Conservation (phyloP, 2,329 filamentous ascomycete species). For the Annulohypoxylon truncatum region DNA sequence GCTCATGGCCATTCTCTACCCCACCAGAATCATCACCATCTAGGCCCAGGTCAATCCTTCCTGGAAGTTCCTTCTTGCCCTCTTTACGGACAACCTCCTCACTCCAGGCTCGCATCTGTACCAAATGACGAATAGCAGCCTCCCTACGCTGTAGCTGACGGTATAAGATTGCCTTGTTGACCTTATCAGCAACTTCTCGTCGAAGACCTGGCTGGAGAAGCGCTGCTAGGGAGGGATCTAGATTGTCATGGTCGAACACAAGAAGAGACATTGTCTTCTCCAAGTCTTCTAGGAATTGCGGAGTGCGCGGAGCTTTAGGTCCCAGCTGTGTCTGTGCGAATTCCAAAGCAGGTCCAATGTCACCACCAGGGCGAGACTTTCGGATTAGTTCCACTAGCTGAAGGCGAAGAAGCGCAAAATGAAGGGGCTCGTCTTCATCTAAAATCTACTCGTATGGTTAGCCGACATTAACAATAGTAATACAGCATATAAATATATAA, state of each 20-base stretch:
- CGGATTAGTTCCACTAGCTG: slow-evolving; percentile 96
- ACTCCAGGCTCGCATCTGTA: slow-evolving; percentile 86
- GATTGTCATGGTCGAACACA: slow-evolving; percentile 84
- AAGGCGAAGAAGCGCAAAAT: slow-evolving; percentile 89
- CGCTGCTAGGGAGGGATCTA: slow-evolving; percentile 79
- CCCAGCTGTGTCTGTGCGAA: slow-evolving; percentile 91
- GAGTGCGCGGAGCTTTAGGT: slow-evolving; percentile 84
- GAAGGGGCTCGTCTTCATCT: slow-evolving; percentile 82
- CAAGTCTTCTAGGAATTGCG: slow-evolving; percentile 84
- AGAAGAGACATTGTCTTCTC: slow-evolving; percentile 94
- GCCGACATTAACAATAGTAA: slow-evolving; percentile 2
- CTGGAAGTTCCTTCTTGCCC: slow-evolving; percentile 55
- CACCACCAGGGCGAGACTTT: slow-evolving; percentile 71
- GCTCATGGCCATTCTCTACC: slow-evolving; percentile 57
- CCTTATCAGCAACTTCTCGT: slow-evolving; percentile 83
- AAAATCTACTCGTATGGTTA: slow-evolving; percentile 73
- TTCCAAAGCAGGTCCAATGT: slow-evolving; percentile 82
- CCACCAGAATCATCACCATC: slow-evolving; percentile 46
- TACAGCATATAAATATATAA: background rate
- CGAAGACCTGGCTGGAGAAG: slow-evolving; percentile 84
- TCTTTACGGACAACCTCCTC: slow-evolving; percentile 70
- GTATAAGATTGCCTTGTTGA: slow-evolving; percentile 88
- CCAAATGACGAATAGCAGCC: slow-evolving; percentile 82
- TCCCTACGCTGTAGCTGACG: slow-evolving; percentile 79
- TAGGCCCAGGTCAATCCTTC: slow-evolving; percentile 55